Evolutionary conservation across 116 monocot genomes (phyloP), one percentile per base, ranked within the genome.

Genomic region (Papilionanthe hybrid): DNA sequence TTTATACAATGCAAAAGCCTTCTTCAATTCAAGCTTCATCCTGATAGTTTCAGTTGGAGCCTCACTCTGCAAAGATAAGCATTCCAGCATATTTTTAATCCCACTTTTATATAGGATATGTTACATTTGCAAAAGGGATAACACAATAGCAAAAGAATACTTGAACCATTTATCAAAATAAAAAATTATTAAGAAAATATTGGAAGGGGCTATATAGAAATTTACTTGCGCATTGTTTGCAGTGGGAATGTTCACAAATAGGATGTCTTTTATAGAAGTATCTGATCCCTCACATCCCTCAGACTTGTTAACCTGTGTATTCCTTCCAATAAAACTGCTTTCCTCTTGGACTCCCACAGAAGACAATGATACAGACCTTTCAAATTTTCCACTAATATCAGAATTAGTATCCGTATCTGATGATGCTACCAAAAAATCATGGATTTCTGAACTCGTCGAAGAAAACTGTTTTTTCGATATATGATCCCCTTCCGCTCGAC

Each of bases 1-100:
- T 66, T 88, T 75, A 77, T 92, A 92, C 88, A 85, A 85, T 45
- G 80, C 63, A 78, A 86, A 87, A 27, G 83, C 86, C 30, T 81
- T 79, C 60, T 88, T 72, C 65, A 94, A 32, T 19, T 97, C 92
- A 25, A 74, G 58, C 83, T 77, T 88, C 63, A 92, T 30, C 76
- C 72, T 84, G 28, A 69, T 84, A 47, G 86, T 79, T 86, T 94
- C 92, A 57, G 75, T 79, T 1, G 78, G 56, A 27, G 77, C 78
- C 42, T 87, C 81, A 77, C 8, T 30, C 96, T 96, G 90, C 68
- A 82, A 81, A 49, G 55, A 53, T 3, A 22, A 18, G 18, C 22
- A 73, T 43, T 73, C 8, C 44, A 15, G 20, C 22, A 73, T 45
- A 27, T 45, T 44, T 73, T 50, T 3, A 50, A 50, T 0, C 50